Base-by-base conservation (phyloP, 2,329 filamentous ascomycete genomes). In the Esteya vermicola region DNA sequence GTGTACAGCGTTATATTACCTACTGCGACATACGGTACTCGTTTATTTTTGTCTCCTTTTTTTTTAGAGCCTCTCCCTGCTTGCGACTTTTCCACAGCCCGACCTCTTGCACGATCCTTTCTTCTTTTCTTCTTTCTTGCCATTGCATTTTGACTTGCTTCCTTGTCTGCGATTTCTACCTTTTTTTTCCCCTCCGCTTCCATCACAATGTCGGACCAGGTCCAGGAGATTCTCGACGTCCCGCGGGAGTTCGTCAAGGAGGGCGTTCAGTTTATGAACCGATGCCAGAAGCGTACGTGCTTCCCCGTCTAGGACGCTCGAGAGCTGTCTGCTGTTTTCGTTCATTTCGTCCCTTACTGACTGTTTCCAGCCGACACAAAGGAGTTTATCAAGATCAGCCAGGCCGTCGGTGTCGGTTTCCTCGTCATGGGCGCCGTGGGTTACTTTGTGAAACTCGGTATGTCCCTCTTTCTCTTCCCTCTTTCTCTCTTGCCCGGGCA, bases 401-500 rank as follows among this genome's bases (percentile, higher is more conserved):
- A 59, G 51, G 77, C 77, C 45, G 77, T 81, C 46, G 78, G 76
- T 43, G 69, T 79, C 47, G 78, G 78, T 44, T 81, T 81, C 61
- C 58, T 81, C 47, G 70, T 81, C 58, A 81, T 80, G 76, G 76
- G 76, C 46, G 72, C 74, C 36, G 77, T 81, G 43, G 77, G 77
- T 47, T 81, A 80, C 60, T 59, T 81, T 46, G 75, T 81, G 55
- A 81, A 81, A 68, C 67, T 81, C 54, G 77, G 73, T 78, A 64
- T 37, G 70, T 48, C n/a, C n/a, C n/a, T n/a, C 10, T 10, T 4
- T 16, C 6, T 20, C 35, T 4, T 13, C 10, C 6, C 6, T 19
- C 18, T 9, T 21, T 19, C n/a, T 30, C 2, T 5, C 5, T 6
- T 14, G n/a, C 16, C 21, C 21, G 19, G 16, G 7, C 16, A 10